A percentile compares a stretch with the other conserved stretches of the same genome.
Evolutionary conservation across 192 early-diverging fungal genomes (phyloP).

Genomic region (Linnemannia schmuckeri): DNA sequence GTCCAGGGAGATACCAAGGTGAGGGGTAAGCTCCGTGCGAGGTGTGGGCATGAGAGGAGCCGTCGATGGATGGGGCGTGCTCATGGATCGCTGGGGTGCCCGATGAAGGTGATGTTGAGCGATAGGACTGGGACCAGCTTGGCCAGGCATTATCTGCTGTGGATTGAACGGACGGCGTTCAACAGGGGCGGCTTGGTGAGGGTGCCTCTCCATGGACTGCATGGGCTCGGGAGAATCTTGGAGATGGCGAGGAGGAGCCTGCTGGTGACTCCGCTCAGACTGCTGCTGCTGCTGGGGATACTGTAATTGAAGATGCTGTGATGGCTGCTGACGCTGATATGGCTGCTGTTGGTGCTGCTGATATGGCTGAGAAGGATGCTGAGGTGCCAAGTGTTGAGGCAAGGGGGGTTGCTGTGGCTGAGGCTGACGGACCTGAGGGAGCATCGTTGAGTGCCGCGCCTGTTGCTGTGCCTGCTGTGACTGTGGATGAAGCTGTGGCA

Average conservation of each 20-base stretch:
- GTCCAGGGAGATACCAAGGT: conserved; percentile 39
- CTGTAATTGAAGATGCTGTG: neutral
- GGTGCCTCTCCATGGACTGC: neutral
- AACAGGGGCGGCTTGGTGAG: neutral
- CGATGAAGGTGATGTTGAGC: neutral
- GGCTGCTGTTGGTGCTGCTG: conserved; percentile 6
- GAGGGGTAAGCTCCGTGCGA: conserved; percentile 11
- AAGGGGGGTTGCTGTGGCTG: conserved; percentile 10
- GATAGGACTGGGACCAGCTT: conserved; percentile 6
- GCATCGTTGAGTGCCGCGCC: conserved; percentile 16
- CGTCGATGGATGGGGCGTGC: conserved; percentile 21
- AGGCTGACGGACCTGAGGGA: neutral
- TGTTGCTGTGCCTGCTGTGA: conserved; percentile 13
- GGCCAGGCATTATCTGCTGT: neutral
- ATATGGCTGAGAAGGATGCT: neutral
- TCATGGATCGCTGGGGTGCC: conserved; percentile 38
- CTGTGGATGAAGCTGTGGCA: neutral
- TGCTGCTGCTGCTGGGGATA: conserved; percentile 1
- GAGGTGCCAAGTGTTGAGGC: neutral
- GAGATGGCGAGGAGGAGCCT: neutral
- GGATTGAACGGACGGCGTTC: neutral
- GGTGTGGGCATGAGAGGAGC: conserved; percentile 19
- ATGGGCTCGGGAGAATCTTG: neutral
- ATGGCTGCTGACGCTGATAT: neutral
- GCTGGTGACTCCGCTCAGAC: neutral